Evolutionary conservation across 441 rosid species (phyloP), one percentile per base, ranked within the genome.

Genomic region (Breynia disticha): DNA sequence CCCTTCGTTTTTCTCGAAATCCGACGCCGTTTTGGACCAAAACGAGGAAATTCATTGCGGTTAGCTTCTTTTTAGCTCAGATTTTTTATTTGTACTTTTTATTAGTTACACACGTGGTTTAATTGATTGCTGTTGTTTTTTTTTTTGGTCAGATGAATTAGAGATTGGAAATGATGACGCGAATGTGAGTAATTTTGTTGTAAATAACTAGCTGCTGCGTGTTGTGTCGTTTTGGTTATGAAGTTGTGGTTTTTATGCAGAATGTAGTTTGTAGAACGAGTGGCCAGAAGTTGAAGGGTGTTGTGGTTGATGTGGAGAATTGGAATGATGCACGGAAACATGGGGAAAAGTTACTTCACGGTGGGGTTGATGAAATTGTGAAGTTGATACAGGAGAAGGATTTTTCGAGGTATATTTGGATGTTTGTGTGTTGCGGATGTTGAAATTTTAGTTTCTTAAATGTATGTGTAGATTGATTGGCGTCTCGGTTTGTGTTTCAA

Each of bases 301-400:
- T 38, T 52, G 48, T 38, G 55, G 60, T 60, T 47, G 75, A 49
- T n/a, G 46, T 55, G 55, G 68, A 67, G 44, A 72, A 68, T 65
- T 51, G 32, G 32, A 24, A 60, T 32, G 58, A 51, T 61, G 65
- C 57, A 44, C 70, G 56, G 52, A 54, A 59, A 54, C 55, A 54
- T 52, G 67, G 45, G 60, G 53, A 58, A 10, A 38, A 45, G 14
- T 55, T 61, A 56, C 74, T 72, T 53, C 66, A 37, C 38, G 50
- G 52, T 54, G 71, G 64, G 44, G 53, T 87, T 62, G 72, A 80
- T 57, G 84, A 79, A 62, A 81, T 91, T 60, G 96, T 83, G 74
- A 76, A 69, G 71, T 70, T 87, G 56, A 56, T 91, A 69, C 72
- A 68, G 68, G 82, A 79, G 22, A 80, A 74, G 69, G 67, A 46